Evolutionary conservation across 192 early-diverging fungal genomes (phyloP), one percentile per base, ranked within the genome.

Genomic region (Ambispora gerdemannii): DNA sequence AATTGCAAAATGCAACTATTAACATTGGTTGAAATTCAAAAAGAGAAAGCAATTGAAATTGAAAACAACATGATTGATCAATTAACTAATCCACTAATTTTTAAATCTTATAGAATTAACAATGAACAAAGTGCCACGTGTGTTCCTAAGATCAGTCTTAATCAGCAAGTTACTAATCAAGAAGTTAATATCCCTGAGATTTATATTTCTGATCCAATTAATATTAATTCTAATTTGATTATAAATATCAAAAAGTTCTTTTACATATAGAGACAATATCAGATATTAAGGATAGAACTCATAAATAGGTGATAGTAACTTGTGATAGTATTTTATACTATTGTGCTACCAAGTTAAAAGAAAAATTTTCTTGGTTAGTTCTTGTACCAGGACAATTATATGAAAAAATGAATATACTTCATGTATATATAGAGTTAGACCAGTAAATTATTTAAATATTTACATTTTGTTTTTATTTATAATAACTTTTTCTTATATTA

Each of bases 291-390:
- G 25, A 65, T 51, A 28, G 63, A 65, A 65, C 31, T 2, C 47
- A 49, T 15, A 65, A 65, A 65, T 65, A 28, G 25, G 47, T 65
- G 1, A 49, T 49, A n/a, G 13, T 62, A 38, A 36, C 8, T 34
- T 65, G 47, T 65, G 63, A 65, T 65, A 49, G 47, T 3, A 28
- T 65, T 65, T 49, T 28, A 50, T 65, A 65, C 22, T 28, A 65
- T 65, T 24, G 24, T 50, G 35, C 24, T 19, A 50, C 17, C 31
- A 65, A 65, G 50, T 7, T 65, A 50, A 65, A 50, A 65, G 13
- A 28, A 19, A 65, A 32, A 50, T 65, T 19, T 28, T 28, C 47
- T 17, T 62, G 34, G 60, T 20, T 62, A 4, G 20, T 62, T 20
- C 33, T 50, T 32, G 50, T 65, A 2, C 63, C 47, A 50, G 63